A percentile compares a stretch with the other conserved stretches of the same genome.
These are phyloP conservation scores for Poterioochromonas sp. DNA, from an alignment of 352 stramenopile genomes.

Conservation along the genomic window DNA sequence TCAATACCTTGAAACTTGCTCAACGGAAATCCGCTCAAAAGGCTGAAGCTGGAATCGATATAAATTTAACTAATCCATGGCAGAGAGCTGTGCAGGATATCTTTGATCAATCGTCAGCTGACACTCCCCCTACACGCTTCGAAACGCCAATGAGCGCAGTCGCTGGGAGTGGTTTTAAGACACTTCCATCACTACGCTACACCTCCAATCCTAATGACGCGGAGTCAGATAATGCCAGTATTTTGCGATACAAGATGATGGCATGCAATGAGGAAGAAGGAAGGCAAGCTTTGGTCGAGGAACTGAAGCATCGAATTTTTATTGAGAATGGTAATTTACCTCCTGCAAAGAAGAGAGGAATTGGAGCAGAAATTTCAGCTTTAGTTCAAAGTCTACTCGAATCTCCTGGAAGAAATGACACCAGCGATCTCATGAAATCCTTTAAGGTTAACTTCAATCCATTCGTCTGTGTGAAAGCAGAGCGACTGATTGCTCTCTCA, in stretches of 20 bases:
- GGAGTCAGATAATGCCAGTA: not conserved
- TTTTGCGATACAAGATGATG: not conserved
- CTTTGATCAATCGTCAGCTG: not conserved
- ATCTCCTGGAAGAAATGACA: not conserved
- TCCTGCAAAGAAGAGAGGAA: slow-evolving; percentile 10
- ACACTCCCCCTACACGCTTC: not conserved
- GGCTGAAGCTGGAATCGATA: not conserved
- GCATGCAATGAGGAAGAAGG: not conserved
- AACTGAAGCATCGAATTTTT: not conserved
- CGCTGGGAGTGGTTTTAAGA: not conserved
- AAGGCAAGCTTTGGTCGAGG: not conserved
- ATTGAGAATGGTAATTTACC: not conserved
- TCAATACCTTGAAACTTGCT: not conserved
- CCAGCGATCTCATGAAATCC: no score
- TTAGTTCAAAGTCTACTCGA: not conserved
- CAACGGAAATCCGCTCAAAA: not conserved
- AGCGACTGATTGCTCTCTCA: not conserved
- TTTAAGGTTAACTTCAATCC: no score
- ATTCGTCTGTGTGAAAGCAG: not conserved
- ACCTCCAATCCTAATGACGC: not conserved
- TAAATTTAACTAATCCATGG: not conserved
- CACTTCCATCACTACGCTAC: not conserved
- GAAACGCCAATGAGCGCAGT: not conserved
- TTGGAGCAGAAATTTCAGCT: not conserved
- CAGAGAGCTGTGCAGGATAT: not conserved